Evolutionary conservation across 768 basidiomycete species (phyloP).

Genomic region (Cubamyces lactineus): DNA sequence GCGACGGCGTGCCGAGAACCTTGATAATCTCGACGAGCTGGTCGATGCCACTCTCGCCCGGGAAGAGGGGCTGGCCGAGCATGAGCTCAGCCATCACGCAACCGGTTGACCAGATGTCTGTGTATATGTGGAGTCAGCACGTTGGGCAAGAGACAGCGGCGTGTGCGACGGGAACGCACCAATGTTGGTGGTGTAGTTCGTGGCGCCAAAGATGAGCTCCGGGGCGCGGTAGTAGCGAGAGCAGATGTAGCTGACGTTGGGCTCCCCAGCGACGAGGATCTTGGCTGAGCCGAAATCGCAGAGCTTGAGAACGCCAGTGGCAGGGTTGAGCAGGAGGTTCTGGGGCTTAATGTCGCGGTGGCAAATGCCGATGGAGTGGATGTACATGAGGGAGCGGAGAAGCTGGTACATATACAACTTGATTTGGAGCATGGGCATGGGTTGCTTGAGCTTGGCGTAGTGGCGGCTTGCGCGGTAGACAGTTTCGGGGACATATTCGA

Average conservation of each 20-base stretch:
- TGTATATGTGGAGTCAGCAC: not conserved
- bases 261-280: constrained; percentile 96
- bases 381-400: constrained; percentile 96
- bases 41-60: constrained; percentile 98
- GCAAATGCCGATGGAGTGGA: constrained; percentile 99
- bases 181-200: constrained; percentile 99
- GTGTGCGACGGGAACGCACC: constrained; percentile 53
- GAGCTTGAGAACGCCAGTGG: constrained; percentile 94
- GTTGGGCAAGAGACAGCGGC: not conserved
- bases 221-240: constrained; percentile 99
- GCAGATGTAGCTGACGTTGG: constrained; percentile 99
- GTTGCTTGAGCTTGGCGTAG: constrained; percentile 99
- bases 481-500: constrained; percentile 99
- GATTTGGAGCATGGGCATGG: constrained; percentile 99
- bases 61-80: constrained; percentile 98
- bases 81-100: constrained; percentile 99
- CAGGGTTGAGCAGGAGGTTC: constrained; percentile 96
- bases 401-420: constrained; percentile 99
- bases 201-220: constrained; percentile 98
- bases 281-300: constrained; percentile 99
- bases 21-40: constrained; percentile 99
- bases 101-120: constrained; percentile 99
- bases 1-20: constrained; percentile 95
- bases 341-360: constrained; percentile 99
- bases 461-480: constrained; percentile 99